Evolutionary conservation across 306 rosid species (phyloP).

Genomic region (Quercus agrifolia): DNA sequence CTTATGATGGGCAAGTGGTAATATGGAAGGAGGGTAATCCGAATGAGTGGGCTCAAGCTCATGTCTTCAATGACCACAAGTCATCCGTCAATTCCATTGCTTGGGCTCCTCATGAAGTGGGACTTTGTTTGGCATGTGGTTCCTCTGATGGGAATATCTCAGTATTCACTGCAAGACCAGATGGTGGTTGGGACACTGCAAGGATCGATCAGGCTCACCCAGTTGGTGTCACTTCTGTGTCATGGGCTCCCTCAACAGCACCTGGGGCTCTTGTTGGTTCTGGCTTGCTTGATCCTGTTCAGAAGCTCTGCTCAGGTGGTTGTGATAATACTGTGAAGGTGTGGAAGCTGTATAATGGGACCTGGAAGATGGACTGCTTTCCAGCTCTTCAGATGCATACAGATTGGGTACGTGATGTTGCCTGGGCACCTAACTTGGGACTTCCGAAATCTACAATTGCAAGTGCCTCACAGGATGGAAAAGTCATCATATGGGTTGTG

Average conservation of each 20-base stretch:
- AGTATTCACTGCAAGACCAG: conserved; percentile 64
- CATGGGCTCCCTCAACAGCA: conserved; percentile 87
- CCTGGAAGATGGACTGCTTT: conserved; percentile 90
- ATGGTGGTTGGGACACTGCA: conserved; percentile 78
- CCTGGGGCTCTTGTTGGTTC: conserved; percentile 79
- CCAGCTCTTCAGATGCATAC: conserved; percentile 81
- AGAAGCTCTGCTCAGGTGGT: conserved; percentile 84
- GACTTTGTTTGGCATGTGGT: conserved; percentile 81
- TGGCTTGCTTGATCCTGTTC: conserved; percentile 76
- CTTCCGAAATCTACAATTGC: conserved; percentile 84
- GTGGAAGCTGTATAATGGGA: conserved; percentile 74
- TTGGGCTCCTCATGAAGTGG: conserved; percentile 95
- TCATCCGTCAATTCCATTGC: conserved; percentile 77
- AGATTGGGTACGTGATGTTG: conserved; percentile 89
- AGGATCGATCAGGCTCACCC: conserved; percentile 82
- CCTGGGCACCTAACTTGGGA: conserved; percentile 93
- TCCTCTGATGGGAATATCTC: conserved; percentile 88
- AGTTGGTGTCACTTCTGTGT: conserved; percentile 82
- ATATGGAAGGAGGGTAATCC: conserved; percentile 87
- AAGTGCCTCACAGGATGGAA: conserved; percentile 81
- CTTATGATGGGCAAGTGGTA: conserved; percentile 69
- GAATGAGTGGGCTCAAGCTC: conserved; percentile 74
- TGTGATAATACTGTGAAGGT: conserved; percentile 84
- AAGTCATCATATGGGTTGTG: conserved; percentile 78
- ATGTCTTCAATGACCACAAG: conserved; percentile 67